These are phyloP conservation scores for Westerdykella aurantiaca DNA, from an alignment of 2,329 filamentous ascomycete species.

Conservation along the genomic window DNA sequence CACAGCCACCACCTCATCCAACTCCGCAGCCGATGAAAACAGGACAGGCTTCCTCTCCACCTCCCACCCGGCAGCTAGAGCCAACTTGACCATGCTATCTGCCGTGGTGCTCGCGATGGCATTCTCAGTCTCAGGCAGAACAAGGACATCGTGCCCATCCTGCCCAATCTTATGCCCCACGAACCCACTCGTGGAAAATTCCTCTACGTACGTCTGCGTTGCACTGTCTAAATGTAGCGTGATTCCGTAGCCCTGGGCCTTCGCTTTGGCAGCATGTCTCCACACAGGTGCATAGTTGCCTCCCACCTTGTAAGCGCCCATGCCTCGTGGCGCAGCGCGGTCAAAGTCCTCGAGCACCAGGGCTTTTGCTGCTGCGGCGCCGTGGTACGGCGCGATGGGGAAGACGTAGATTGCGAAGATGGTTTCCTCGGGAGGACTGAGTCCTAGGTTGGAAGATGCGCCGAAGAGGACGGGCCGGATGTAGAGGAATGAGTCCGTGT, in stretches of 20 bases:
- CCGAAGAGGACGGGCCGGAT: conserved; percentile 34
- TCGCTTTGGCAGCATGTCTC: conserved; percentile 27
- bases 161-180: conserved; percentile 23
- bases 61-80: conserved; percentile 26
- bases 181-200: conserved; percentile 34
- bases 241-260: conserved; percentile 26
- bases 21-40: conserved; percentile 11
- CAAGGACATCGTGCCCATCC: conserved; percentile 12
- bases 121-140: conserved; percentile 26
- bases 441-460: conserved; percentile 16
- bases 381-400: conserved; percentile 22
- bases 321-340: conserved; percentile 31
- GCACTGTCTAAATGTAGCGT: conserved; percentile 32
- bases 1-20: conserved; percentile 18
- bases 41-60: conserved; percentile 24
- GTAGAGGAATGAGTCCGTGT: conserved; percentile 28
- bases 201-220: conserved; percentile 31
- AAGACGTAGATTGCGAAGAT: conserved; percentile 31
- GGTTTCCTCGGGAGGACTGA: conserved; percentile 20
- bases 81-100: conserved; percentile 19
- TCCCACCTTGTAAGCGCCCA: conserved; percentile 32
- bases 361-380: conserved; percentile 19
- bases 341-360: conserved; percentile 34
- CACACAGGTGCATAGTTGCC: conserved; percentile 37
- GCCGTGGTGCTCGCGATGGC: conserved; percentile 30